Conservation (phyloP, 805 yeast species). For the Candida ficus region DNA sequence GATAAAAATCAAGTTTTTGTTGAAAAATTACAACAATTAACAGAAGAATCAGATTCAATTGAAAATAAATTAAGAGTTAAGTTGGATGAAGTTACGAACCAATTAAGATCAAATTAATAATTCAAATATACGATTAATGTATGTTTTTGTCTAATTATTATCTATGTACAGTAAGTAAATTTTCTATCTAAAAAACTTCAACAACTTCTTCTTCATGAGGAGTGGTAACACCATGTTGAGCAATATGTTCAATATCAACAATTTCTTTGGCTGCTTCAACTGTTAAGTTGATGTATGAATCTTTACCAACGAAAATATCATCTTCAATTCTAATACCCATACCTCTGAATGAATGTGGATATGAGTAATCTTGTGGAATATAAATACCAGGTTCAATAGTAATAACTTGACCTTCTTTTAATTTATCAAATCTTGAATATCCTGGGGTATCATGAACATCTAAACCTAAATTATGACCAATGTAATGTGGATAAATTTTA, state of each 20-base stretch:
- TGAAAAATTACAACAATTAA: slow-evolving; percentile 15
- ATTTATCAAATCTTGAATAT: slow-evolving; percentile 46
- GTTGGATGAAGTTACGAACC: slow-evolving; percentile 1
- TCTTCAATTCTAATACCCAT: slow-evolving; percentile 96
- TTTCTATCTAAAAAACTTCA: slow-evolving; percentile 13
- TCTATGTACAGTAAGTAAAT: background rate
- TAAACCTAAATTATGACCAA: slow-evolving; percentile 92
- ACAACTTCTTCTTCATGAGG: slow-evolving; percentile 38
- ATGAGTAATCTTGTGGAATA: slow-evolving; percentile 63
- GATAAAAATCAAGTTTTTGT: slow-evolving; percentile 13
- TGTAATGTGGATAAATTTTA: slow-evolving; percentile 80
- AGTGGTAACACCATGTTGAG: slow-evolving; percentile 55
- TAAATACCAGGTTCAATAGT: slow-evolving; percentile 97
- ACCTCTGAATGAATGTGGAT: slow-evolving; percentile 78
- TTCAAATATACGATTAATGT: background rate
- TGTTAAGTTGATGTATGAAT: slow-evolving; percentile 56
- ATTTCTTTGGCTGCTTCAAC: slow-evolving; percentile 84
- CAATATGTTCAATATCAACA: slow-evolving; percentile 68
- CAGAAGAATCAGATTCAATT: slow-evolving; percentile 18
- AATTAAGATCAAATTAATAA: background rate
- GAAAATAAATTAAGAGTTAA: slow-evolving; percentile 11
- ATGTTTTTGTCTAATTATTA: too few relatives aligned
- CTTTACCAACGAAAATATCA: slow-evolving; percentile 76
- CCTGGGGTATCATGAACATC: slow-evolving; percentile 84
- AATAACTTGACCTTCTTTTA: slow-evolving; percentile 72